phyloP scores from a whole-genome alignment of 176 grass and related monocot species.

The Musa beccarii region DNA sequence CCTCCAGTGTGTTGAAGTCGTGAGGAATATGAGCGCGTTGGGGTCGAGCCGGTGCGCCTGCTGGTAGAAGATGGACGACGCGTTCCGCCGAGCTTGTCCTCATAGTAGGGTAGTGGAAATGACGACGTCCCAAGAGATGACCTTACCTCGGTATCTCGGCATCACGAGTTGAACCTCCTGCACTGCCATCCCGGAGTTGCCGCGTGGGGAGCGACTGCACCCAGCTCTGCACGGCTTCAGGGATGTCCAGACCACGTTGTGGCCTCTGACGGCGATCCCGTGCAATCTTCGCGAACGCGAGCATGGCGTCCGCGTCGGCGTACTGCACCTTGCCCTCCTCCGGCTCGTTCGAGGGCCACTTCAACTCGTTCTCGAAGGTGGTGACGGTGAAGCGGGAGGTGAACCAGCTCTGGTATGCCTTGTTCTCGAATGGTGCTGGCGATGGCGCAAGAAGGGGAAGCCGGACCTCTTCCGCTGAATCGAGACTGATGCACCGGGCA shows the following conservation, averaged over 20 bases:
- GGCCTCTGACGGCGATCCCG: conserved; percentile 26
- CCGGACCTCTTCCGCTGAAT: conserved; percentile 36
- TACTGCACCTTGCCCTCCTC: conserved; percentile 43
- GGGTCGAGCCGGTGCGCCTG: conserved; percentile 45
- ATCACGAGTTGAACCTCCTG: conserved; percentile 37
- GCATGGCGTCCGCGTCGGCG: conserved; percentile 54
- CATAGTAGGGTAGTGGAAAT: conserved; percentile 75
- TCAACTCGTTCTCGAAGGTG: conserved; percentile 99
- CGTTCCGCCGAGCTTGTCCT: conserved; percentile 39
- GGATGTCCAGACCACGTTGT: conserved; percentile 82
- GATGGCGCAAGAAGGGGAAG: conserved; percentile 66
- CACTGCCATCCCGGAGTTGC: conserved; percentile 39
- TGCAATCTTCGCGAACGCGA: conserved; percentile 44
- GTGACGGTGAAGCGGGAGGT: conserved; percentile 74
- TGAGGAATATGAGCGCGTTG: conserved; percentile 49
- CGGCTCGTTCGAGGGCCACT: conserved; percentile 65
- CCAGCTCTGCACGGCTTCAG: conserved; percentile 22
- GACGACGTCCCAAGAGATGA: conserved; percentile 91
- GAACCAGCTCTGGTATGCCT: conserved; percentile 63
- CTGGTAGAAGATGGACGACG: conserved; percentile 48
- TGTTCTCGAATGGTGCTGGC: conserved; percentile 46
- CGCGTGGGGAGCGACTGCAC: conserved; percentile 8
- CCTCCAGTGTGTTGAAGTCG: conserved; percentile 82
- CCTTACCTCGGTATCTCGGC: conserved; percentile 48
- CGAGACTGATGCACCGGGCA: conserved; percentile 40